Percentiles rank a stretch among this genome's conserved stretches.
Evolutionary conservation across 441 rosid species (phyloP).

Genomic region (Biscutella laevigata): DNA sequence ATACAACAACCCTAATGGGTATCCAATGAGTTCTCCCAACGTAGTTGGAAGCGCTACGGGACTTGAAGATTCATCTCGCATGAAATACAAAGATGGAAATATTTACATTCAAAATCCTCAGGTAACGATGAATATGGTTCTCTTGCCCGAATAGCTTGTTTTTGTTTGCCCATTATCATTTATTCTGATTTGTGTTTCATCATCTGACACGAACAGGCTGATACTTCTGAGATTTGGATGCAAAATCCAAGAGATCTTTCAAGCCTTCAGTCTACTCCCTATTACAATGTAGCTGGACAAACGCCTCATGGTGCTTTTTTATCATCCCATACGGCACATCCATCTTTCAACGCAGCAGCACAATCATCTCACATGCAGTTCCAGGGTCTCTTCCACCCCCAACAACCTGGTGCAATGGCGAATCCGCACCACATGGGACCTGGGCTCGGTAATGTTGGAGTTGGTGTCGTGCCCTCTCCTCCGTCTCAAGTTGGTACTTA

Average conservation of each 20-base stretch:
- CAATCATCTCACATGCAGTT: conserved; percentile 92
- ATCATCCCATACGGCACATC: conserved; percentile 71
- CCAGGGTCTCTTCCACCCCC: conserved; percentile 66
- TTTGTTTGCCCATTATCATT: neutral
- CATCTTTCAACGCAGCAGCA: conserved; percentile 64
- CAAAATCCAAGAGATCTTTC: conserved; percentile 71
- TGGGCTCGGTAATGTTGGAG: conserved; percentile 70
- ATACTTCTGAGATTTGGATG: conserved; percentile 87
- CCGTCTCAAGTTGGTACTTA: conserved; percentile 78
- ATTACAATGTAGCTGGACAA: conserved; percentile 79
- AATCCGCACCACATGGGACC: conserved; percentile 73
- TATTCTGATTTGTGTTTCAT: conserved; percentile 1
- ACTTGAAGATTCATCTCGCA: conserved; percentile 75
- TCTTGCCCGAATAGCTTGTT: neutral
- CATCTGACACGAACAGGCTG: conserved; percentile 44
- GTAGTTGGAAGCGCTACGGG: conserved; percentile 62
- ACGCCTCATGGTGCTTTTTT: conserved; percentile 70
- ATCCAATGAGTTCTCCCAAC: conserved; percentile 64
- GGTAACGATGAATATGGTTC: conserved; percentile 32
- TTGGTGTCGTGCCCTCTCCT: conserved; percentile 60
- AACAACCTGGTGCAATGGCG: conserved; percentile 65
- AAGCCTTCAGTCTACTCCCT: conserved; percentile 57
- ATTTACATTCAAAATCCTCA: conserved; percentile 75
- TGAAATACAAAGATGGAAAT: conserved; percentile 74
- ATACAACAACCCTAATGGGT: conserved; percentile 58